Percentiles rank a stretch among this genome's conserved stretches.
These are phyloP conservation scores for Xylariales sp. DNA, from an alignment of 2,329 filamentous ascomycete genomes.

Conservation along the genomic window DNA sequence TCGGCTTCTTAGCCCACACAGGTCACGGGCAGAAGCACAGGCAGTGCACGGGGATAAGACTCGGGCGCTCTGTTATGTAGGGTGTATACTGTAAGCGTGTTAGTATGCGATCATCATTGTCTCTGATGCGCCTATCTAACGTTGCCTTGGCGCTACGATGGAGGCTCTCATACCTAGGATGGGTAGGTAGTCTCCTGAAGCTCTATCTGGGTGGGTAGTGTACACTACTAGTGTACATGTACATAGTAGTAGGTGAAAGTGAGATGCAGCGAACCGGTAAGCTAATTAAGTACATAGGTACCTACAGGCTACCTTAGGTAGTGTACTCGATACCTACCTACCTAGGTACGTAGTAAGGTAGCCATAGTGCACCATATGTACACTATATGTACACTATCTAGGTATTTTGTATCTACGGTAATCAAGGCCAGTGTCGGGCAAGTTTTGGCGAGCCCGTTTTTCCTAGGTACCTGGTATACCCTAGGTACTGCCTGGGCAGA, in stretches of 20 bases:
- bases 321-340: too few relatives aligned
- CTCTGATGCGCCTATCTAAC: conserved; percentile 6
- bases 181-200: conserved; percentile 5
- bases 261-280: conserved; percentile 14
- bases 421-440: conserved; percentile 22
- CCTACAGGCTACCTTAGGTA: too few relatives aligned
- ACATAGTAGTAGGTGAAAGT: conserved; percentile 3
- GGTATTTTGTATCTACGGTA: conserved; percentile 6
- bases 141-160: not conserved
- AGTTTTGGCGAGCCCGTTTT: conserved; percentile 28
- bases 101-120: not conserved
- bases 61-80: too few relatives aligned
- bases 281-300: not conserved
- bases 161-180: not conserved
- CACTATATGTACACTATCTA: not conserved
- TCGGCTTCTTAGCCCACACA: conserved; percentile 5
- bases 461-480: conserved; percentile 1
- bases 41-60: too few relatives aligned
- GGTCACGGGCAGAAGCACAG: not conserved
- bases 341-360: too few relatives aligned
- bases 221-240: too few relatives aligned
- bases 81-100: not conserved
- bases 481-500: too few relatives aligned
- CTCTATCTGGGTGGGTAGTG: not conserved
- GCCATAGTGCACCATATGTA: too few relatives aligned